Conservation (phyloP, 306 rosid genomes). For the Pterocarpus macrocarpus region DNA sequence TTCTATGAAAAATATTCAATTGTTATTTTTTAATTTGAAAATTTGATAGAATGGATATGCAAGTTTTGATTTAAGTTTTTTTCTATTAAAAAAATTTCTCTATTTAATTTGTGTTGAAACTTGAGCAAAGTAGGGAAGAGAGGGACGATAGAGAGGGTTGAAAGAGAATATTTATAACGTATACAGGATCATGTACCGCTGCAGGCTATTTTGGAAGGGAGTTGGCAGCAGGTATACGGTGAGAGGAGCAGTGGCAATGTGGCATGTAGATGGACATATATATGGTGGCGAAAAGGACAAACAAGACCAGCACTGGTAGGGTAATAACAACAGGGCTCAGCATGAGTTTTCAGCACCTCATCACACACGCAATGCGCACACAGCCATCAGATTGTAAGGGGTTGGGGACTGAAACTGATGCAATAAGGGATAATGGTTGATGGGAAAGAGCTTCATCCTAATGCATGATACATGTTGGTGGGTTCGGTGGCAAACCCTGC, state of each 20-base stretch:
- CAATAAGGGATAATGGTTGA: slow-evolving; percentile 64
- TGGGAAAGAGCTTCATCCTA: slow-evolving; percentile 80
- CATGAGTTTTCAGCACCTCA: slow-evolving; percentile 35
- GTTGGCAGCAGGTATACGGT: slow-evolving; percentile 46
- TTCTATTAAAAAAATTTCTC: too few relatives aligned
- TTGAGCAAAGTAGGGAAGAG: slow-evolving; percentile 19
- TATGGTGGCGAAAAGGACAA: slow-evolving; percentile 57
- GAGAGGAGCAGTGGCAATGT: slow-evolving; percentile 43
- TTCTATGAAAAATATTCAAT: too few relatives aligned
- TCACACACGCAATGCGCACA: background rate
- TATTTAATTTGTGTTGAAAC: slow-evolving; percentile 20
- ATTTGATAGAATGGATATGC: too few relatives aligned
- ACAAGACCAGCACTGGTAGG: slow-evolving; percentile 58
- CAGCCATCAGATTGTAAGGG: too few relatives aligned
- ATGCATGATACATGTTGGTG: slow-evolving; percentile 97
- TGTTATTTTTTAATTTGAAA: too few relatives aligned
- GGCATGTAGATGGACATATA: slow-evolving; percentile 44
- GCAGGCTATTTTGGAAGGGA: slow-evolving; percentile 41
- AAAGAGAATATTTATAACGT: background rate
- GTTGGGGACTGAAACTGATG: slow-evolving; percentile 3
- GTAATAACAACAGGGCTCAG: slow-evolving; percentile 50
- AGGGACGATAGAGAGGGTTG: background rate
- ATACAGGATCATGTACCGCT: slow-evolving; percentile 19
- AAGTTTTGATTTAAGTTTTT: too few relatives aligned
- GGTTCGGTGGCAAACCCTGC: slow-evolving; percentile 99